Conservation (phyloP, 2,329 filamentous ascomycete species). For the Colletotrichum lupini region DNA sequence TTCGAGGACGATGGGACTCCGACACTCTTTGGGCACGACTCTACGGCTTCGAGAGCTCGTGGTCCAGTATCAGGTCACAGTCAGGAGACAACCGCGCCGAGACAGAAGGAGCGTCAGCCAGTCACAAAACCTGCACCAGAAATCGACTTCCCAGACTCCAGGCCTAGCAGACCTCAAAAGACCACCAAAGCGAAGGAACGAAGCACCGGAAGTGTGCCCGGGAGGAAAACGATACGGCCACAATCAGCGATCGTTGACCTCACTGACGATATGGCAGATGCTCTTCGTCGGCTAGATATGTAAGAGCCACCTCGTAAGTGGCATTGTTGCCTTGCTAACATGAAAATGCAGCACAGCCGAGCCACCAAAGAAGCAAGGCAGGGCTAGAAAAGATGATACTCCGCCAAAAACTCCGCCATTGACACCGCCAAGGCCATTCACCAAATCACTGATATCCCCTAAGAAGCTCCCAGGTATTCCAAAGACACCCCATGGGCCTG, state of each 20-base stretch:
- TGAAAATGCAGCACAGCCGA: neutral
- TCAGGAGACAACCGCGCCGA: neutral
- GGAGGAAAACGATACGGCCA: neutral
- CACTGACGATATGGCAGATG: conserved; percentile 19
- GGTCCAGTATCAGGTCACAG: neutral
- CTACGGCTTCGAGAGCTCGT: neutral
- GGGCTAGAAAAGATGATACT: neutral
- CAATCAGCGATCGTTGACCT: neutral
- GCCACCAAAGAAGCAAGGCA: neutral
- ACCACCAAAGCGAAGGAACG: neutral
- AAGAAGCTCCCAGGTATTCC: conserved; percentile 56
- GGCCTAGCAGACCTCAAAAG: neutral
- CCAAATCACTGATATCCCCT: conserved; percentile 42
- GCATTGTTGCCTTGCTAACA: neutral
- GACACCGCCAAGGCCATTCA: conserved; percentile 37
- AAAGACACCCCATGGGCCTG: conserved; percentile 63
- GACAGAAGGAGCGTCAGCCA: neutral
- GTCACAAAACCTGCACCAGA: neutral
- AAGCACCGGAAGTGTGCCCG: neutral
- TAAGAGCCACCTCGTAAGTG: neutral
- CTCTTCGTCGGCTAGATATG: conserved; percentile 25
- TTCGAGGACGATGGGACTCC: conserved; percentile 1
- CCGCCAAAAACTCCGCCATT: conserved; percentile 17
- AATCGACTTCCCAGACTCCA: neutral
- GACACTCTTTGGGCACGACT: neutral